Evolutionary conservation across 805 yeast species (phyloP).

Genomic region (Phaffomyces thermotolerans): DNA sequence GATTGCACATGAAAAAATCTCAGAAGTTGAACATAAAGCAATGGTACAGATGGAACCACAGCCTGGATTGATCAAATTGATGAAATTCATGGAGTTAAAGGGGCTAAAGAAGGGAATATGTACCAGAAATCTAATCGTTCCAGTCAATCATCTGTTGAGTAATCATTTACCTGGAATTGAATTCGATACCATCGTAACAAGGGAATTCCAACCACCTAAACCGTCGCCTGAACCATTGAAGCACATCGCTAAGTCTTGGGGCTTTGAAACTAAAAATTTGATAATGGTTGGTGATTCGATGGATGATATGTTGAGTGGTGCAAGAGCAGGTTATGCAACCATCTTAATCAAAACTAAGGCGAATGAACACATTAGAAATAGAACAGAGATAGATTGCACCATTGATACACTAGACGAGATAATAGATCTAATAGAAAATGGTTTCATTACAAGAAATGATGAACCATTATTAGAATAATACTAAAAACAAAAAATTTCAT

Average conservation of each 20-base stretch:
- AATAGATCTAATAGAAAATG: constrained; percentile 28
- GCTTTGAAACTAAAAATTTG: constrained; percentile 36
- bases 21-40: constrained; percentile 51
- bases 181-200: constrained; percentile 50
- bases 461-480: neutral
- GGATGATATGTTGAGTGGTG: constrained; percentile 63
- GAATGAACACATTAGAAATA: constrained; percentile 37
- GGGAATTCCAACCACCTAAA: constrained; percentile 61
- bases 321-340: constrained; percentile 54
- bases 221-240: constrained; percentile 59
- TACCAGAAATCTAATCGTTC: constrained; percentile 49
- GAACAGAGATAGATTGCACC: constrained; percentile 22
- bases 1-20: constrained; percentile 40
- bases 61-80: constrained; percentile 13
- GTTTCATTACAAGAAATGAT: constrained; percentile 21
- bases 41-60: constrained; percentile 46
- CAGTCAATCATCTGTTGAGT: constrained; percentile 45
- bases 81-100: constrained; percentile 7
- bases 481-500: neutral
- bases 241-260: constrained; percentile 47
- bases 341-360: constrained; percentile 45
- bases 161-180: constrained; percentile 34
- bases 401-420: constrained; percentile 30
- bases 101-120: constrained; percentile 46
- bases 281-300: constrained; percentile 71